Base-by-base conservation (phyloP, 1,139 yeast species). In the Lodderomyces beijingensis region DNA sequence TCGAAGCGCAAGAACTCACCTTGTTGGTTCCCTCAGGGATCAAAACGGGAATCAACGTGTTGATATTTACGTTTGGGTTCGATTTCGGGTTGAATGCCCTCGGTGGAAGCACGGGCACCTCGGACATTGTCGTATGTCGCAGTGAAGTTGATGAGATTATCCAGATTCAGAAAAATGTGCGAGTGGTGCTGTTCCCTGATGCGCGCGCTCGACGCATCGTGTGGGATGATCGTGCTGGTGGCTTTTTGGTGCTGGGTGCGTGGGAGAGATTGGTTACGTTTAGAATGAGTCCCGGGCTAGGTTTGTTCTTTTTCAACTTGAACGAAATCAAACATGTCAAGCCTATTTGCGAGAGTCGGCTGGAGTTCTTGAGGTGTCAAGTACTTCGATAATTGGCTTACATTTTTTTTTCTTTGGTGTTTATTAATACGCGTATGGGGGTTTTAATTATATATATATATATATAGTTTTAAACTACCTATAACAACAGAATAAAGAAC, bases 291-390 rank as follows among this genome's bases (percentile, higher is more conserved):
- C 36, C 35, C 25, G 28, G 36, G 12, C 27, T 42, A 15, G 45
- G 45, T 2, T 31, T 39, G 18, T 25, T 40, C 14, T 37, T 42
- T 11, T 33, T 40, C 21, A 42, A 41, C 32, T 20, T 27, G 17
- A 32, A 29, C 18, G 29, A 28, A 21, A 22, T 27, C 8, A 26
- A 27, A 10, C 24, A 35, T 28, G 34, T 34, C 5, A 37, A 39
- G 16, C 45, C 43, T 3, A 37, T 33, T 32, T 42, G 45, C 31
- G 45, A 42, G 31, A 30, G 38, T 14, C 27, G 45, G 26, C 15
- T 17, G n/a, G 36, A 35, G 5, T 22, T 31, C 25, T 20, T 42
- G 23, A 29, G 21, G 29, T 42, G 45, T 23, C 34, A 23, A 23
- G 14, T 10, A 14, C 25, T 19, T 19, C 21, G n/a, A n/a, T n/a